A percentile compares a stretch with the other conserved stretches of the same genome.
Evolutionary conservation across 306 rosid genomes (phyloP).

Genomic region (Potentilla sterilis): DNA sequence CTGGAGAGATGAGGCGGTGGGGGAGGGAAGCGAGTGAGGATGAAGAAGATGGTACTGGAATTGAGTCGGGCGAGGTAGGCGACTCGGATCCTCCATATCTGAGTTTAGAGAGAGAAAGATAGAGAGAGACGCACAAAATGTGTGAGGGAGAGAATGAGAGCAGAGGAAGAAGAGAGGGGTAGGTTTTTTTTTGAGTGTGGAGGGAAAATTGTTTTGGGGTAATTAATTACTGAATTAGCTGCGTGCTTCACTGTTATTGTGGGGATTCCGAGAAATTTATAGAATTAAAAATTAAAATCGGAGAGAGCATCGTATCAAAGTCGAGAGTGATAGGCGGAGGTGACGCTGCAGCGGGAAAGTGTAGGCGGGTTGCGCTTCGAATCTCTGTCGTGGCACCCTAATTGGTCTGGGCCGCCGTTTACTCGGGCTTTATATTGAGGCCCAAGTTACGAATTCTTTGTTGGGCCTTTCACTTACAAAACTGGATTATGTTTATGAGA

Average conservation of each 20-base stretch:
- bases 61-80: conserved; percentile 26
- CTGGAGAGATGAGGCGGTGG: conserved; percentile 7
- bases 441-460: background rate
- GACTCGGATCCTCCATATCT: conserved; percentile 32
- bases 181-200: conserved; percentile 14
- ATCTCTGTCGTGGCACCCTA: background rate
- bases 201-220: background rate
- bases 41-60: conserved; percentile 33
- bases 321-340: background rate
- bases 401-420: background rate
- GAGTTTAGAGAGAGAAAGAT: background rate
- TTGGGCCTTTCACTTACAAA: background rate
- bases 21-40: conserved; percentile 11
- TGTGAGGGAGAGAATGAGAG: background rate
- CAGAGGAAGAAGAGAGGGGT: background rate
- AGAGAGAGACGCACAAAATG: background rate
- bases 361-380: background rate
- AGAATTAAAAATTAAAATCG: background rate
- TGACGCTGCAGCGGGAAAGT: background rate
- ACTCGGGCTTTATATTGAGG: background rate
- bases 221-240: conserved; percentile 1
- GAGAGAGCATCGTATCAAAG: background rate
- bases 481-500: no score
- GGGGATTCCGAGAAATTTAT: background rate
- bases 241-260: background rate